Percentiles rank a stretch among this genome's conserved stretches.
Conservation (phyloP, 1,284 basidiomycete species). For the Coniferiporia weirii region DNA sequence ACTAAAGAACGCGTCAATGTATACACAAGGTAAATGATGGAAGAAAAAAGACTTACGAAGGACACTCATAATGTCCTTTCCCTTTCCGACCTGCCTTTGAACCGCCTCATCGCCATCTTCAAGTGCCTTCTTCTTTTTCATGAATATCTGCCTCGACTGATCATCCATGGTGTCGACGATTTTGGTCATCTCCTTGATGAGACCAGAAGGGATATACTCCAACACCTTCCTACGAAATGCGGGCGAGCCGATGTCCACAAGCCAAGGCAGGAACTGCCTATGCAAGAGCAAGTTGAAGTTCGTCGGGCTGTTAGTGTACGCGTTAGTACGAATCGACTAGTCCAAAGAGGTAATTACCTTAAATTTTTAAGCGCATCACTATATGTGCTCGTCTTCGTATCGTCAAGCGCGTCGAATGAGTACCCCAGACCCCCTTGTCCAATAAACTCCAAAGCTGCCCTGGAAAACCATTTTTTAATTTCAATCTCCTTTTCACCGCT, state of each 20-base stretch:
- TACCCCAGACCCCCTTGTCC: constrained; percentile 35
- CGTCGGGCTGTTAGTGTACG: background rate
- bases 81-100: too few species aligned
- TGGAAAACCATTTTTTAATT: constrained; percentile 35
- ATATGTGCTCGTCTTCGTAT: constrained; percentile 27
- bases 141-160: too few species aligned
- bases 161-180: background rate
- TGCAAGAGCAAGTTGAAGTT: constrained; percentile 5
- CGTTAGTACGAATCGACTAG: background rate
- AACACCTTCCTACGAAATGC: constrained; percentile 6
- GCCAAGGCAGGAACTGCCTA: constrained; percentile 11
- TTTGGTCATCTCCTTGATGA: background rate
- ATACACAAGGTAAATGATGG: too few species aligned
- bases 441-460: constrained; percentile 32
- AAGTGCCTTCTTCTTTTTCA: too few species aligned
- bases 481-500: constrained; percentile 31
- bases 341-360: constrained; percentile 22
- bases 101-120: too few species aligned
- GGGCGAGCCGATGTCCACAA: constrained; percentile 4
- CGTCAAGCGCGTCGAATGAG: constrained; percentile 34
- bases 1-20: too few species aligned
- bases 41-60: too few species aligned
- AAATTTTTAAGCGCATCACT: constrained; percentile 28
- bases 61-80: too few species aligned
- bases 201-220: background rate